Percentiles rank a stretch among this genome's conserved stretches.
These are phyloP conservation scores for Thymus quinquecostatus DNA, from an alignment of 257 asterid species.

Conservation along the genomic window DNA sequence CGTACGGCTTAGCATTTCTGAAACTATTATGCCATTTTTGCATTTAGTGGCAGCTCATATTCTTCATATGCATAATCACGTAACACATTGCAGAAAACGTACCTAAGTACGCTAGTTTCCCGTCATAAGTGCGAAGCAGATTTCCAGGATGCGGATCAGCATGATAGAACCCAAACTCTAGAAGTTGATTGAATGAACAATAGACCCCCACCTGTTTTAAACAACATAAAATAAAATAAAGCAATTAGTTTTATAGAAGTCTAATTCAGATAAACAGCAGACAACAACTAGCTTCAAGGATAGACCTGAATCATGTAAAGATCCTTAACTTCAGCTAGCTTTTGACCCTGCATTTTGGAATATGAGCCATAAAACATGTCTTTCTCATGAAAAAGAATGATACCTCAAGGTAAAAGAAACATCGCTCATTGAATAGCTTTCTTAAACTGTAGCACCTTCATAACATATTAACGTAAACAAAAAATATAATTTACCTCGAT, in stretches of 20 bases:
- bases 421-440: not conserved
- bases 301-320: slow-evolving; percentile 91
- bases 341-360: slow-evolving; percentile 70
- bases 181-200: slow-evolving; percentile 98
- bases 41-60: slow-evolving; percentile 28
- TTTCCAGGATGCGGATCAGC: slow-evolving; percentile 99
- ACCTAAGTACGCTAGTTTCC: slow-evolving; percentile 97
- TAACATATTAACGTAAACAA: slow-evolving; percentile 7
- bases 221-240: not conserved
- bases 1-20: not conserved
- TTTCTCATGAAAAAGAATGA: slow-evolving; percentile 16
- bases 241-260: slow-evolving; percentile 19
- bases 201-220: slow-evolving; percentile 86
- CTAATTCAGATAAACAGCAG: slow-evolving; percentile 12
- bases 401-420: not conserved
- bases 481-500: slow-evolving; percentile 65
- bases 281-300: slow-evolving; percentile 31
- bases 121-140: slow-evolving; percentile 87
- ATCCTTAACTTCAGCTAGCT: slow-evolving; percentile 87
- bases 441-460: too few species aligned
- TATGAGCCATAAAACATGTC: slow-evolving; percentile 22
- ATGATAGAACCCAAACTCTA: slow-evolving; percentile 92
- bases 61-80: slow-evolving; percentile 32
- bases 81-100: slow-evolving; percentile 30
- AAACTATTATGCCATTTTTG: slow-evolving; percentile 19